Evolutionary conservation across 1,139 yeast genomes (phyloP).

Genomic region (Blastobotrys arbuscula): DNA sequence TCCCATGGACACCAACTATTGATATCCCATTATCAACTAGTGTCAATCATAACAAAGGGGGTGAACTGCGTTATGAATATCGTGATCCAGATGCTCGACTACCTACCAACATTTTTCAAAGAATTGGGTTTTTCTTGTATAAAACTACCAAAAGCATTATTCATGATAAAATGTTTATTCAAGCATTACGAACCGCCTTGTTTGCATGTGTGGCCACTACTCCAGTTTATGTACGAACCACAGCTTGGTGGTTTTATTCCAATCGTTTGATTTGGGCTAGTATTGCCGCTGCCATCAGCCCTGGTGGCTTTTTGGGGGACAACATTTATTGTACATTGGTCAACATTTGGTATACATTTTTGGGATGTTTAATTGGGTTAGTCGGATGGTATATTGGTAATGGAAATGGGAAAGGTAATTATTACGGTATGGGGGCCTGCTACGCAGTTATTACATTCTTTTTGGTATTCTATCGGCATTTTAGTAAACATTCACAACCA

Average conservation of each 20-base stretch:
- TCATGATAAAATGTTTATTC: slow-evolving; percentile 23
- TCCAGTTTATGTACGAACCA: slow-evolving; percentile 28
- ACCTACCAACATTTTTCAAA: slow-evolving; percentile 33
- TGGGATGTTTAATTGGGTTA: slow-evolving; percentile 32
- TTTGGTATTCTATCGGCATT: slow-evolving; percentile 30
- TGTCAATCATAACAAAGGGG: neutral
- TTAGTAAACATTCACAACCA: slow-evolving; percentile 27
- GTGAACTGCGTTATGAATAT: neutral
- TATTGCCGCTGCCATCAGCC: slow-evolving; percentile 31
- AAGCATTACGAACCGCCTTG: slow-evolving; percentile 27
- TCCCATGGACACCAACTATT: slow-evolving; percentile 1
- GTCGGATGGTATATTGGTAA: slow-evolving; percentile 35
- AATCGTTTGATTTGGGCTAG: slow-evolving; percentile 34
- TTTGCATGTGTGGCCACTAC: slow-evolving; percentile 24
- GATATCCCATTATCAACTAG: neutral
- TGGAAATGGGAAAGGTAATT: slow-evolving; percentile 32
- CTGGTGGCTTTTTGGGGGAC: slow-evolving; percentile 33
- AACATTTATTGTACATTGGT: slow-evolving; percentile 29
- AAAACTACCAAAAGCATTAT: neutral
- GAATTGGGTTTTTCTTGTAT: neutral
- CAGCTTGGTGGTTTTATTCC: slow-evolving; percentile 27
- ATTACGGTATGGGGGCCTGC: slow-evolving; percentile 32
- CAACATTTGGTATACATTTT: slow-evolving; percentile 29
- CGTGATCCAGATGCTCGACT: slow-evolving; percentile 13
- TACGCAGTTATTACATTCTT: slow-evolving; percentile 25